Evolutionary conservation across 768 basidiomycete species (phyloP).

Genomic region (Amanita fuliginea): DNA sequence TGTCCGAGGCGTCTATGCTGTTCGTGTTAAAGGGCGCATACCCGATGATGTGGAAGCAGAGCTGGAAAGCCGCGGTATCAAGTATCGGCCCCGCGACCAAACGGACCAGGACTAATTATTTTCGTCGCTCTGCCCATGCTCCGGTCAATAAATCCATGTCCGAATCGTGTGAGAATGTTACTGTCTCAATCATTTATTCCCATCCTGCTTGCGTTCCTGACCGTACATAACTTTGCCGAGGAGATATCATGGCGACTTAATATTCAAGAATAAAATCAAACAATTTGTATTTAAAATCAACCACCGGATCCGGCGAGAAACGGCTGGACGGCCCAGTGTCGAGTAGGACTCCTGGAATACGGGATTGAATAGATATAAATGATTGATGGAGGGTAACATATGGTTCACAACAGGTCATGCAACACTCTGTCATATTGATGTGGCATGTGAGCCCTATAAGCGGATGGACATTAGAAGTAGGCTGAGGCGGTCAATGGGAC

Average conservation of each 20-base stretch:
- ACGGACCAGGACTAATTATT: slow-evolving; percentile 52
- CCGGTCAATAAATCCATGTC: background rate
- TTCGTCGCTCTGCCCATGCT: background rate
- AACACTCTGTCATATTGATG: slow-evolving; percentile 72
- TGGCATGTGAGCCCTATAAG: slow-evolving; percentile 57
- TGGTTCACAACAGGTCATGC: slow-evolving; percentile 48
- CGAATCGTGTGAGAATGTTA: background rate
- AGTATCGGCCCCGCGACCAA: slow-evolving; percentile 79
- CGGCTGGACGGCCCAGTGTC: background rate
- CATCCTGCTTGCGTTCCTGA: background rate
- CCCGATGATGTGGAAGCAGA: slow-evolving; percentile 81
- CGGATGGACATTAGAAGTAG: background rate
- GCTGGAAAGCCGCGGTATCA: slow-evolving; percentile 65
- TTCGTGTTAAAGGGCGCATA: slow-evolving; percentile 74
- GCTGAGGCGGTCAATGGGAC: slow-evolving; percentile 6
- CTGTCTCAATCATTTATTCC: background rate
- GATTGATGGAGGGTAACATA: background rate
- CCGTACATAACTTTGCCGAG: background rate
- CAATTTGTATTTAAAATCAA: too few species aligned
- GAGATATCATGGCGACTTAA: background rate
- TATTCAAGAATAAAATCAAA: too few species aligned
- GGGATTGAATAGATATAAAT: background rate
- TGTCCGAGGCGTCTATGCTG: slow-evolving; percentile 87
- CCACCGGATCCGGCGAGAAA: background rate
- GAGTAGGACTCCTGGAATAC: background rate